Conservation (phyloP, 768 basidiomycete species). For the Pleurotus sapidus region DNA sequence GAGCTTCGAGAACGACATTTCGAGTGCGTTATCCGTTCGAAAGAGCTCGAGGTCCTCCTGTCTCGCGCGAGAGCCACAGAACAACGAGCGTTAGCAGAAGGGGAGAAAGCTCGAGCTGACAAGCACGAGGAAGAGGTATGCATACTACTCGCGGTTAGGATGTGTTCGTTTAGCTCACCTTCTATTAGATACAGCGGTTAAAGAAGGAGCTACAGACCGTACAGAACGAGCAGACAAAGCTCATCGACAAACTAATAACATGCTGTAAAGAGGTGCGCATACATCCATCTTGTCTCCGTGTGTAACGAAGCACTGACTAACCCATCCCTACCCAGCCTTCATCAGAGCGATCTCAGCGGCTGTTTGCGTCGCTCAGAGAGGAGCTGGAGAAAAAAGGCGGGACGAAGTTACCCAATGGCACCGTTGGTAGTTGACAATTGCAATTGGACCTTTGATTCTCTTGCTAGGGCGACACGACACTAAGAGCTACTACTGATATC, state of each 20-base stretch:
- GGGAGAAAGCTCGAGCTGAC: constrained; percentile 65
- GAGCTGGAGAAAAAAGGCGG: constrained; percentile 67
- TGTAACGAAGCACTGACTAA: too few species aligned
- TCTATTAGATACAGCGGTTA: constrained; percentile 57
- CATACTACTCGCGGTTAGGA: constrained; percentile 14
- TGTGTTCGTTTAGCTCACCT: constrained; percentile 12
- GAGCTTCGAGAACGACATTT: constrained; percentile 91
- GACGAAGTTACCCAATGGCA: constrained; percentile 41
- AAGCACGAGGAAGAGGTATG: constrained; percentile 75
- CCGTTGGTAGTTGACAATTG: constrained; percentile 38
- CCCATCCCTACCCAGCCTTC: constrained; percentile 50
- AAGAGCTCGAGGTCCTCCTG: constrained; percentile 85
- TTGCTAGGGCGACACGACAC: not conserved
- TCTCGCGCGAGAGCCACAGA: constrained; percentile 87
- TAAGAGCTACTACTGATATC: not conserved
- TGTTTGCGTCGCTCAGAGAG: constrained; percentile 79
- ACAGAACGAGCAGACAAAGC: constrained; percentile 72
- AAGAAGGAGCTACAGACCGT: constrained; percentile 79
- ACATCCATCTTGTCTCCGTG: not conserved
- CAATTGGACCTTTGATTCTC: constrained; percentile 1
- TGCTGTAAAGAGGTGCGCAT: constrained; percentile 82
- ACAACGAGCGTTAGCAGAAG: constrained; percentile 79
- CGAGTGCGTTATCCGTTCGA: constrained; percentile 88
- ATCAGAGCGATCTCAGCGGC: constrained; percentile 76
- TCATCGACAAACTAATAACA: constrained; percentile 80